phyloP scores from a whole-genome alignment of 805 yeast genomes.

The Wickerhamomyces alni region DNA sequence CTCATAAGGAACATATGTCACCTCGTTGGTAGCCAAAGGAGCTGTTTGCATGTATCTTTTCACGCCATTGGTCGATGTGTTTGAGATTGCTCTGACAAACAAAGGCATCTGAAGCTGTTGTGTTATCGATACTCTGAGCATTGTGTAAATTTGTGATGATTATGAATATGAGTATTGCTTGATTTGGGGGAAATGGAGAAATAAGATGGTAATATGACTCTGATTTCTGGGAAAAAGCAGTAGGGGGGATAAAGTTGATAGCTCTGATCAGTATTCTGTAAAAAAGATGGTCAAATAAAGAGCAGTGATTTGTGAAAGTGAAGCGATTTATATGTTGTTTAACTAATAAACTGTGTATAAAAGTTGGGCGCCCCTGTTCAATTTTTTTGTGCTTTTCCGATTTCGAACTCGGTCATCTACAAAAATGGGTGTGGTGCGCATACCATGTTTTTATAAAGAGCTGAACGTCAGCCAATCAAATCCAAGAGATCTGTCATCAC shows the following conservation, averaged over 20 bases:
- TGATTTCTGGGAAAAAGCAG: no score
- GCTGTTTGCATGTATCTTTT: conserved; percentile 27
- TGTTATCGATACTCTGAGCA: conserved; percentile 10
- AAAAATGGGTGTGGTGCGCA: neutral
- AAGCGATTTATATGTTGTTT: neutral
- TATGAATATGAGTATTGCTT: neutral
- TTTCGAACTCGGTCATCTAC: neutral
- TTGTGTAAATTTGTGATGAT: conserved; percentile 1
- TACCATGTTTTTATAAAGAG: no score
- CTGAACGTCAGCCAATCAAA: neutral
- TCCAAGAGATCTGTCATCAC: neutral
- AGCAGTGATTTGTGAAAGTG: no score
- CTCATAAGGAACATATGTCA: conserved; percentile 10
- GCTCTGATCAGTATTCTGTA: no score
- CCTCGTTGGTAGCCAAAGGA: conserved; percentile 17
- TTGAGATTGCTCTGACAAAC: conserved; percentile 10
- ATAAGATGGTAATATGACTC: no score
- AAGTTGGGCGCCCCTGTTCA: neutral
- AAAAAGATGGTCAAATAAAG: no score
- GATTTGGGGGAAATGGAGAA: no score
- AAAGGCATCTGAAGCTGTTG: conserved; percentile 3
- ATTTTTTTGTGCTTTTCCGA: neutral
- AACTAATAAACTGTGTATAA: neutral
- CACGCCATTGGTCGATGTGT: conserved; percentile 11
- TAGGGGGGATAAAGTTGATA: no score